These are phyloP conservation scores for Xylaria nigripes DNA, from an alignment of 495 filamentous ascomycete genomes.

Conservation along the genomic window DNA sequence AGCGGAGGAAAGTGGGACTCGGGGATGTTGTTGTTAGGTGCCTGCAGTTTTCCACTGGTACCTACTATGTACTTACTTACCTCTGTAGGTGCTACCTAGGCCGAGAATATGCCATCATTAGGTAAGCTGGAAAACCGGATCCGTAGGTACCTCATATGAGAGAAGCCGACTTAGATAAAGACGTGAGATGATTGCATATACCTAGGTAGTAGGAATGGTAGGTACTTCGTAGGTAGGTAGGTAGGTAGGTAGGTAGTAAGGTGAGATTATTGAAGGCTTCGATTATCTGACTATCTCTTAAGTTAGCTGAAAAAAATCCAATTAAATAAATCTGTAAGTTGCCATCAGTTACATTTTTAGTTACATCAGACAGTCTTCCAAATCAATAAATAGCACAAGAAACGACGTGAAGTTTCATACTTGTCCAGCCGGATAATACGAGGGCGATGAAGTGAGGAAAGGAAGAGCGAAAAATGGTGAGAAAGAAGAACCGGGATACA, in stretches of 20 bases:
- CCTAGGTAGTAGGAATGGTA: too few relatives aligned
- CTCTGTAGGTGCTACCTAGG: too few relatives aligned
- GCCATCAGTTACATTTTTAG: neutral
- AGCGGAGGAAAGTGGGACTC: slow-evolving; percentile 1
- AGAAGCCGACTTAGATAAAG: too few relatives aligned
- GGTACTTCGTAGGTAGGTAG: too few relatives aligned
- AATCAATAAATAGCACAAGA: neutral
- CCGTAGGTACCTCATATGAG: too few relatives aligned
- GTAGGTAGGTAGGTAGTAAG: too few relatives aligned
- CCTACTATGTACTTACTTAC: neutral
- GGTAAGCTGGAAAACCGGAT: too few relatives aligned
- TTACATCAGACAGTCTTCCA: neutral
- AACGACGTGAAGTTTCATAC: neutral
- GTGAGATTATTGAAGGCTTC: neutral
- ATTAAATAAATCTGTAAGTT: too few relatives aligned
- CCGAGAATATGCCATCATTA: too few relatives aligned
- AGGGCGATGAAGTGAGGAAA: neutral
- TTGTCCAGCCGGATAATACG: neutral
- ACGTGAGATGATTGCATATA: too few relatives aligned
- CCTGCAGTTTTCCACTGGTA: neutral
- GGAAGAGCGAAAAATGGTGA: neutral
- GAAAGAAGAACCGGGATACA: too few relatives aligned
- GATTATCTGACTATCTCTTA: neutral
- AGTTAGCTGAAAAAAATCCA: neutral
- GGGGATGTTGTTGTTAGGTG: neutral